Conservation (phyloP, 306 rosid genomes). For the Vigna angularis region DNA sequence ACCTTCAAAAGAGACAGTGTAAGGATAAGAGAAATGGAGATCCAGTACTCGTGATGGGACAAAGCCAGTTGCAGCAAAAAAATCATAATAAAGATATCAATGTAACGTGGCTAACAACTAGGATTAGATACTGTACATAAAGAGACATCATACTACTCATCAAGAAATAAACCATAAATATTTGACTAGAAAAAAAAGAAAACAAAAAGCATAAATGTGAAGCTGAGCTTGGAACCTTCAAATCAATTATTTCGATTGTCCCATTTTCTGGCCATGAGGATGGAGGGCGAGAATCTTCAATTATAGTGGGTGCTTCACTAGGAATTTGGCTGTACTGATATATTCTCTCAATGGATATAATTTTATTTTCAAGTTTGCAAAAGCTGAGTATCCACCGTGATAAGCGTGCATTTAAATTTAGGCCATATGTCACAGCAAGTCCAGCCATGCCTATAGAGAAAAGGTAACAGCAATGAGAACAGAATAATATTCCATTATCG, state of each 20-base stretch:
- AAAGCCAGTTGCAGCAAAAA: conserved; percentile 24
- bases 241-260: conserved; percentile 68
- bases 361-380: conserved; percentile 98
- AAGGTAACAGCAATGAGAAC: conserved; percentile 37
- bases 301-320: conserved; percentile 77
- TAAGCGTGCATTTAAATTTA: conserved; percentile 90
- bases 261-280: conserved; percentile 89
- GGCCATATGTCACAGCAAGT: conserved; percentile 96
- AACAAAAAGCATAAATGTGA: conserved; percentile 23
- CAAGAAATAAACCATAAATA: not conserved
- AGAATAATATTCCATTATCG: conserved; percentile 11
- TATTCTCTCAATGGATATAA: conserved; percentile 95
- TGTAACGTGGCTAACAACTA: conserved; percentile 15
- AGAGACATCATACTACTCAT: not conserved
- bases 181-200: not conserved
- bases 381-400: conserved; percentile 99
- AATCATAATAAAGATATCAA: conserved; percentile 12
- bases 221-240: conserved; percentile 64
- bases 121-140: conserved; percentile 8
- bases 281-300: conserved; percentile 88
- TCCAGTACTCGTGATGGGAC: not conserved
- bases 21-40: not conserved
- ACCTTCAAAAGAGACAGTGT: conserved; percentile 57
- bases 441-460: conserved; percentile 94
- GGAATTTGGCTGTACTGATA: conserved; percentile 97